phyloP scores from a whole-genome alignment of 768 basidiomycete species.

The Pulveroboletus sp. region DNA sequence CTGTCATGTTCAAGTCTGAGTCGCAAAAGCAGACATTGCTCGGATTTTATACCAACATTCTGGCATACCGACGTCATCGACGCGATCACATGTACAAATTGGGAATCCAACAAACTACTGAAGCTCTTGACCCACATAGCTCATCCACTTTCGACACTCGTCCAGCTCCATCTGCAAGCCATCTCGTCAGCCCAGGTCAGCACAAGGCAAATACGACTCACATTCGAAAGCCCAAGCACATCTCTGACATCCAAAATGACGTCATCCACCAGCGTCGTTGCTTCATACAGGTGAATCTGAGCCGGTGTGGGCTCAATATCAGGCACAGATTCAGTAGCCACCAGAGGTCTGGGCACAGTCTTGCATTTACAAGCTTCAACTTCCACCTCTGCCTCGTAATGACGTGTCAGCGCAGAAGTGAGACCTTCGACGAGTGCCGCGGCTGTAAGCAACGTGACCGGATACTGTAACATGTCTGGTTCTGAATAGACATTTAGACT shows the following conservation, averaged over 20 bases:
- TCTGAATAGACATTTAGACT: conserved; percentile 32
- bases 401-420: conserved; percentile 34
- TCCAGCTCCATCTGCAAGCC: conserved; percentile 22
- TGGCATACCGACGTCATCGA: conserved; percentile 9
- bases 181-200: conserved; percentile 1
- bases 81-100: conserved; percentile 11
- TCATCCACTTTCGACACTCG: conserved; percentile 24
- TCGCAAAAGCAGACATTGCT: too few relatives aligned
- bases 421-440: conserved; percentile 50
- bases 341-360: neutral
- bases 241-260: conserved; percentile 26
- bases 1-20: too few relatives aligned
- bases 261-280: conserved; percentile 3
- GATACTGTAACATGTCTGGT: conserved; percentile 51
- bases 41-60: too few relatives aligned
- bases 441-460: conserved; percentile 52
- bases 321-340: neutral
- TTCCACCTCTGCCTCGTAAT: conserved; percentile 34
- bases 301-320: conserved; percentile 7
- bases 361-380: conserved; percentile 4
- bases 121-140: conserved; percentile 4
- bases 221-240: conserved; percentile 19
- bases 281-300: conserved; percentile 12
- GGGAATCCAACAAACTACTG: conserved; percentile 3
- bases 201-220: conserved; percentile 8